Conservation (phyloP, 306 rosid species). For the Begonia fuchsioides region DNA sequence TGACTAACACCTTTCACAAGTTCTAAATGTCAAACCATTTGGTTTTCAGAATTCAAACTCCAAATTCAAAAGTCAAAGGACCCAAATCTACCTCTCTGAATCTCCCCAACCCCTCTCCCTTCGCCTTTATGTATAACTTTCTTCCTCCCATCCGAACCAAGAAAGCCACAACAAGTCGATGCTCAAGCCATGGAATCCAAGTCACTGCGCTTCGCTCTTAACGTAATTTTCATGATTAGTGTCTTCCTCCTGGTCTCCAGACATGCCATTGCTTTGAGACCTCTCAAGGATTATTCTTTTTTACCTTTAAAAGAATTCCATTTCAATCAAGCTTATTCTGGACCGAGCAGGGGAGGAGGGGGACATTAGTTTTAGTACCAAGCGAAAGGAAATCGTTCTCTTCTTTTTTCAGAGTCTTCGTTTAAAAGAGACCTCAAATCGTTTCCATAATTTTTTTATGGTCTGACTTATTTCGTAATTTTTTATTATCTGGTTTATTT, state of each 20-base stretch:
- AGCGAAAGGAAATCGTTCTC: neutral
- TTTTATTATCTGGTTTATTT: too few relatives aligned
- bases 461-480: too few relatives aligned
- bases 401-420: neutral
- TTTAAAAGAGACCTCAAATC: too few relatives aligned
- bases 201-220: constrained; percentile 16
- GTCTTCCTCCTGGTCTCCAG: constrained; percentile 29
- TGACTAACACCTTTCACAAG: constrained; percentile 13
- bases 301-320: constrained; percentile 1
- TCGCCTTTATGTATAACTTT: neutral
- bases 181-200: constrained; percentile 13
- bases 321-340: constrained; percentile 19
- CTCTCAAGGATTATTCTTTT: constrained; percentile 8
- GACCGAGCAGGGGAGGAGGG: constrained; percentile 27
- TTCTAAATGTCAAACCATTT: constrained; percentile 15
- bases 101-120: neutral
- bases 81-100: constrained; percentile 1
- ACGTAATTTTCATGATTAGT: constrained; percentile 17
- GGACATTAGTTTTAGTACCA: constrained; percentile 20
- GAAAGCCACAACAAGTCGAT: neutral
- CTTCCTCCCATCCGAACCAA: constrained; percentile 1
- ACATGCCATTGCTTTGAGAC: constrained; percentile 29
- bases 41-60: constrained; percentile 11
- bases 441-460: too few relatives aligned
- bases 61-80: constrained; percentile 19